Conservation (phyloP, 1,284 basidiomycete species). For the Neotropicomus parvogracilis region DNA sequence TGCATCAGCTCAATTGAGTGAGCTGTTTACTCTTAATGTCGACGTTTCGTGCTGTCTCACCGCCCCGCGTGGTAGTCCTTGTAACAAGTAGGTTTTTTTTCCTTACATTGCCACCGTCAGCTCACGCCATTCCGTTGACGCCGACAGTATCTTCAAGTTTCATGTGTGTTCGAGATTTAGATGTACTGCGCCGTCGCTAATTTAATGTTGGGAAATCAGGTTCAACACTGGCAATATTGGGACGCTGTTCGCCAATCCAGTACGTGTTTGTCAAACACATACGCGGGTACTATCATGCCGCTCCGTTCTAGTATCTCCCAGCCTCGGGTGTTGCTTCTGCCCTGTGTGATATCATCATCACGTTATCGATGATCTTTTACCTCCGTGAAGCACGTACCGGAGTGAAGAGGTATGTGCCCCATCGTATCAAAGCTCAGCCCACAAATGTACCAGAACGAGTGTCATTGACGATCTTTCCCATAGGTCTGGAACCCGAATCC, state of each 20-base stretch:
- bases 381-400: constrained; percentile 8
- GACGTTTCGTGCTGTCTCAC: neutral
- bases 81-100: neutral
- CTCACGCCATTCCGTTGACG: neutral
- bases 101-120: neutral
- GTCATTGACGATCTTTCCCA: neutral
- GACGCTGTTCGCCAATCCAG: neutral
- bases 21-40: neutral
- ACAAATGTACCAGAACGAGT: neutral
- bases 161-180: neutral
- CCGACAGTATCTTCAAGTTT: neutral
- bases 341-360: constrained; percentile 6
- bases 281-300: too few relatives aligned
- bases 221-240: neutral
- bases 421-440: too few relatives aligned
- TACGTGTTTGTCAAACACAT: neutral
- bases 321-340: neutral
- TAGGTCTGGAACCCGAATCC: constrained; percentile 2
- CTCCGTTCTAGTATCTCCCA: neutral
- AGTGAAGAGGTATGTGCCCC: neutral
- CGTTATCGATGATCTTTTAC: constrained; percentile 8
- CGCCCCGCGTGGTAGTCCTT: neutral
- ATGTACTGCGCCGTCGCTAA: neutral
- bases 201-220: neutral
- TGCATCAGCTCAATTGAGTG: neutral